Evolutionary conservation across 73 alveolate species (phyloP).

Genomic region (Blepharisma japonicum): DNA sequence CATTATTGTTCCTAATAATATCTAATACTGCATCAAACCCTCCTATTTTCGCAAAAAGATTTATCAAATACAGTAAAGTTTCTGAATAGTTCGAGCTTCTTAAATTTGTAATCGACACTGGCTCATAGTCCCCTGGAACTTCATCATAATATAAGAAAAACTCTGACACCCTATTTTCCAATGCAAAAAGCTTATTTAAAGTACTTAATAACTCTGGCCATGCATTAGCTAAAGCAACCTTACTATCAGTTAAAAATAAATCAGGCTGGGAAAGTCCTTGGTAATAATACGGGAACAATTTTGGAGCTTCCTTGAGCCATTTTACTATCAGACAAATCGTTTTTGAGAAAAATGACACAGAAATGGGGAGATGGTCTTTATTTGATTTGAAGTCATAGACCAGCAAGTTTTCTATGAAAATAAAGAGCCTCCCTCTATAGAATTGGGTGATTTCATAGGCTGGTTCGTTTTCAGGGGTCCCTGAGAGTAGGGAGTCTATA

Average conservation of each 20-base stretch:
- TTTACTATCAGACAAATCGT: constrained; percentile 39
- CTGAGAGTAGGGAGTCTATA: neutral
- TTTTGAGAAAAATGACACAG: constrained; percentile 36
- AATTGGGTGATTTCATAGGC: constrained; percentile 43
- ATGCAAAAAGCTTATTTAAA: constrained; percentile 33
- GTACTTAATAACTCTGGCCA: constrained; percentile 43
- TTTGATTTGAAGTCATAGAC: constrained; percentile 1
- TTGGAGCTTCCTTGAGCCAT: constrained; percentile 50
- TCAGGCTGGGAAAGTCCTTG: constrained; percentile 31
- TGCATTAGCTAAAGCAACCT: constrained; percentile 45
- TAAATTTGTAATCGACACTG: neutral
- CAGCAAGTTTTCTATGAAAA: constrained; percentile 53
- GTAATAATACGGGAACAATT: constrained; percentile 29
- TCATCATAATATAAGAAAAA: constrained; percentile 44
- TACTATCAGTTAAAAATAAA: constrained; percentile 32
- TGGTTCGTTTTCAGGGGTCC: constrained; percentile 12
- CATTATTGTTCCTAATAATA: constrained; percentile 24
- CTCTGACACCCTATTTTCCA: constrained; percentile 22
- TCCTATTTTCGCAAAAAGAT: constrained; percentile 40
- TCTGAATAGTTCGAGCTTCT: neutral
- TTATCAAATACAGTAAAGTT: constrained; percentile 36
- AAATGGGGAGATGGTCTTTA: constrained; percentile 26
- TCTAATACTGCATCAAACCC: constrained; percentile 54
- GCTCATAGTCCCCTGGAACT: constrained; percentile 9
- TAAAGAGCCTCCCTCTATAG: constrained; percentile 61